phyloP scores from a whole-genome alignment of 2,329 filamentous ascomycete genomes.

The Pseudodiploospora longispora region DNA sequence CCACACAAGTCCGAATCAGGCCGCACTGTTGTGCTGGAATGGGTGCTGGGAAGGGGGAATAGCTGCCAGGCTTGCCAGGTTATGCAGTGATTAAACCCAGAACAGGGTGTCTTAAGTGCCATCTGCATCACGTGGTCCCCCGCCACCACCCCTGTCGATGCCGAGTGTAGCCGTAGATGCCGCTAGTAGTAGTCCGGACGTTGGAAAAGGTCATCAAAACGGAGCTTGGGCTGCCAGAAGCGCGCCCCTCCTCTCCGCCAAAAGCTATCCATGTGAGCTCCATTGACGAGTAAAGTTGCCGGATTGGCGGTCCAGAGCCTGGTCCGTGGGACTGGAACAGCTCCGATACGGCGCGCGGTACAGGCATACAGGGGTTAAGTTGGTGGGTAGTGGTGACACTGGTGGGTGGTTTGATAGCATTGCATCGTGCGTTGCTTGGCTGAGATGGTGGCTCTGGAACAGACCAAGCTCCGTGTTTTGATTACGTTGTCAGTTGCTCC shows the following conservation, averaged over 20 bases:
- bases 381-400: too few species aligned
- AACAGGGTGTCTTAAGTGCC: constrained; percentile 4
- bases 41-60: background rate
- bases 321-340: constrained; percentile 9
- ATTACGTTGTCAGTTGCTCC: too few species aligned
- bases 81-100: background rate
- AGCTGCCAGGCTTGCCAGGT: background rate
- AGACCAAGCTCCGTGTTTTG: too few species aligned
- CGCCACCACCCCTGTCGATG: constrained; percentile 6
- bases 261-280: too few species aligned
- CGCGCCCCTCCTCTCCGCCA: too few species aligned
- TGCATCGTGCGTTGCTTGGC: too few species aligned
- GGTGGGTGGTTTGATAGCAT: too few species aligned
- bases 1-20: constrained; percentile 11
- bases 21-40: constrained; percentile 2
- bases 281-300: constrained; percentile 9
- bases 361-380: background rate
- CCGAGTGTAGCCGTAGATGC: constrained; percentile 18
- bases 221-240: too few species aligned
- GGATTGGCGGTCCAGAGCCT: background rate
- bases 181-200: too few species aligned
- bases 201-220: too few species aligned
- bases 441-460: too few species aligned
- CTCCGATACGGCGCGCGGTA: constrained; percentile 13
- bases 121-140: constrained; percentile 15